phyloP scores from a whole-genome alignment of 495 filamentous ascomycete species.

The Penicillium goetzii region DNA sequence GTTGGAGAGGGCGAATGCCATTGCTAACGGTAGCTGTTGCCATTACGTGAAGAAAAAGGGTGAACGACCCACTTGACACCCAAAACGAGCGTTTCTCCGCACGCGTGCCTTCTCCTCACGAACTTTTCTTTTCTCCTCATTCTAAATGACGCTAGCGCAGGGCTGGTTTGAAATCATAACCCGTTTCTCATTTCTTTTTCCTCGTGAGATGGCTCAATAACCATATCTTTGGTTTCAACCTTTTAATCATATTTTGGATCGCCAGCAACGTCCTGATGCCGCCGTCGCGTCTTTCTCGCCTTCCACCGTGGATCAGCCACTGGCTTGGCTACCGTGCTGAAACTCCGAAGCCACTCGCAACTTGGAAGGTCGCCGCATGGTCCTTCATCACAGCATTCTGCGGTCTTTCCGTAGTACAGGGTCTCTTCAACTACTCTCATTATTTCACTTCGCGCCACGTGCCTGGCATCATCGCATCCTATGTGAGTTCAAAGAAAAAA shows the following conservation, averaged over 20 bases:
- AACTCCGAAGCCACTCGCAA: slow-evolving; percentile 28
- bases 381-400: slow-evolving; percentile 43
- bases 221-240: neutral
- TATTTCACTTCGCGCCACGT: slow-evolving; percentile 38
- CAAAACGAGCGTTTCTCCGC: slow-evolving; percentile 22
- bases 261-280: slow-evolving; percentile 13
- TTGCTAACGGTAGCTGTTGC: neutral
- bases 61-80: slow-evolving; percentile 1
- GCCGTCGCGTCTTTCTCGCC: slow-evolving; percentile 33
- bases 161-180: slow-evolving; percentile 1
- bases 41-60: slow-evolving; percentile 9
- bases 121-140: slow-evolving; percentile 19
- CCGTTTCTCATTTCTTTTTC: slow-evolving; percentile 8
- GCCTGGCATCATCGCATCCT: slow-evolving; percentile 41
- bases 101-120: slow-evolving; percentile 21
- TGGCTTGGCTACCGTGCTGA: slow-evolving; percentile 44
- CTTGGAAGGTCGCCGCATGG: slow-evolving; percentile 35
- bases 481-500: slow-evolving; percentile 25
- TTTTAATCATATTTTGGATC: neutral
- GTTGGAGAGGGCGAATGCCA: neutral
- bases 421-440: slow-evolving; percentile 38
- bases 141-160: slow-evolving; percentile 17
- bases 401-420: slow-evolving; percentile 39
- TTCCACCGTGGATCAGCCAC: slow-evolving; percentile 40
- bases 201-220: neutral